Evolutionary conservation across 345 rosid species (phyloP), one percentile per base, ranked within the genome.

Genomic region (Citrus unshiu): DNA sequence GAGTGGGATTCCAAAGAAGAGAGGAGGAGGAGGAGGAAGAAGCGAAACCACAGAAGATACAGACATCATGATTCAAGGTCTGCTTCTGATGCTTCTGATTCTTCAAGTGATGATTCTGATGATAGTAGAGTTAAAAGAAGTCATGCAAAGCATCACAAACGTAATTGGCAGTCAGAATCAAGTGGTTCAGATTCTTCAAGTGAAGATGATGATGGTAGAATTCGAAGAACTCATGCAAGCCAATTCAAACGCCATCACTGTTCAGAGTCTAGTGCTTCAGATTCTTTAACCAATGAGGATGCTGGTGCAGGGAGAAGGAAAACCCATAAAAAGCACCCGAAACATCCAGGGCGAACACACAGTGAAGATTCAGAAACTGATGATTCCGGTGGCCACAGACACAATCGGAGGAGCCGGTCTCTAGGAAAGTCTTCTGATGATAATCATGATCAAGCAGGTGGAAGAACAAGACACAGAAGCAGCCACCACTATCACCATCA

Each of bases 1-100:
- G 86, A 81, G 29, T 85, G 87, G 57, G 83, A 79, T 13, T 83
- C 82, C 56, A 93, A 87, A 69, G 90, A 87, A 68, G 94, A 86
- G 64, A 85, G 60, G 78, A 89, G 75, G 83, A 81, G 81, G 83
- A 89, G 81, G 84, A 87, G 51, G 51, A 46, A 9, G 49, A 43
- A 63, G 82, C 85, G 82, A 79, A 86, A 81, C 72, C 87, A 81
- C 70, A 81, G 77, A 63, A 87, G 82, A 80, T 82, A 73, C 75
- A 85, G 87, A 86, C 87, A 70, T 77, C 82, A 81, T 29, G 70
- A 86, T 73, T 87, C 80, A 21, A 79, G 85, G 70, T 79, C 84
- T 68, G 83, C 76, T 72, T 88, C 89, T 56, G 65, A 49, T 58
- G 78, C 67, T 49, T 81, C 79, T 22, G 86, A 79, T 74, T 82